Evolutionary conservation across 768 basidiomycete species (phyloP), one percentile per base, ranked within the genome.

Genomic region (Ramaria sp.): DNA sequence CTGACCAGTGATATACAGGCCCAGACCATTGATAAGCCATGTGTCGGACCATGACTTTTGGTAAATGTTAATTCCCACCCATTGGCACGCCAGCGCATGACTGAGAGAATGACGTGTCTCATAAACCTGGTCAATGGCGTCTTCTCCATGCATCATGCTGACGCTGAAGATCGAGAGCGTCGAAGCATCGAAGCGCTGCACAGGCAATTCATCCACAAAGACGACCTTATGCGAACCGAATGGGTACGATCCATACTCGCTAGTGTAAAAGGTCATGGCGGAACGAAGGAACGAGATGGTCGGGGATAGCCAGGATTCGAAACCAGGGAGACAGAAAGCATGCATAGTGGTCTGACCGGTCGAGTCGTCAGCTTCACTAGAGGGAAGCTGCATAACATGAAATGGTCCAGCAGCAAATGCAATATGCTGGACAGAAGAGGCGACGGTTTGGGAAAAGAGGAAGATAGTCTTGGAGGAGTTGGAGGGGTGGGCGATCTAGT

Each of bases 331-430:
- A 64, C 91, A 95, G 68, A 98, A 95, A 1, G 87, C 90, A 61
- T 94, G 82, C 72, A 98, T 90, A 52, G 78, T 75, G 22, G 83
- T 82, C 63, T 83, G 86, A 22, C 77, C 77, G 25, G 78, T 78
- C 18, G 75, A 69, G 25, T 78, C 71, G 34, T 82, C 78, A 56
- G 85, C 84, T 52, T 84, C 83, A 1, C 73, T 65, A 39, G 72
- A 69, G 36, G 83, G 78, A 48, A 90, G 81, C 10, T 80, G 71
- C 61, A 82, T 71, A 55, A 89, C 70, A 68, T 92, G 82, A 65
- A 98, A 98, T 3, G 95, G 94, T 1, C 96, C 96, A 9, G 90
- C 92, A 48, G 94, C 93, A 64, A 95, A 98, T 2, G 88, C 84
- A 57, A 99, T 83, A 63, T 98, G 96, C 65, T 98, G 96, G n/a